These are phyloP conservation scores for Paraconiothyrium sp. DNA, from an alignment of 2,329 filamentous ascomycete genomes.

Conservation along the genomic window DNA sequence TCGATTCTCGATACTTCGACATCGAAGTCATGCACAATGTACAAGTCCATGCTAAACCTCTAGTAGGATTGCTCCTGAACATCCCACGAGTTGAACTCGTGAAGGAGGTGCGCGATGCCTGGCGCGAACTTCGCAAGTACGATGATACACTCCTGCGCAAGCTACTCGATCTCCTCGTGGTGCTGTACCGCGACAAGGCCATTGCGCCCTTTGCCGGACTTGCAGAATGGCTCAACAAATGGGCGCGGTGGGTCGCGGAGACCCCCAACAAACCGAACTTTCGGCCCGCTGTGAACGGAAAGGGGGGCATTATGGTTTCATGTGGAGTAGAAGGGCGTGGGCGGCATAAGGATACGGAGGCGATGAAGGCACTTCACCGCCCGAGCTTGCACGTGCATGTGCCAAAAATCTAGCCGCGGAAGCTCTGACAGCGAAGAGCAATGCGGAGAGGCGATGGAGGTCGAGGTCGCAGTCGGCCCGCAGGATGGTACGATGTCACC, in stretches of 20 bases:
- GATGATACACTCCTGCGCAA: not conserved
- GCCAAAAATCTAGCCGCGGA: not conserved
- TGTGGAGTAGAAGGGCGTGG: not conserved
- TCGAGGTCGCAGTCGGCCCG: not conserved
- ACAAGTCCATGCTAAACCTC: not conserved
- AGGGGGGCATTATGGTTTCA: not conserved
- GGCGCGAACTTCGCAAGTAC: not conserved
- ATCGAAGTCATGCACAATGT: not conserved
- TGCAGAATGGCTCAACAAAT: not conserved
- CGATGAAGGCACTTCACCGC: not conserved
- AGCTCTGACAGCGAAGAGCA: not conserved
- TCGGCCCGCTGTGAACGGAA: not conserved
- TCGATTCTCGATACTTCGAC: not conserved
- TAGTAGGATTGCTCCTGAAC: not conserved
- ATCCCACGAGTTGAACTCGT: not conserved
- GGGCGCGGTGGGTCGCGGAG: not conserved
- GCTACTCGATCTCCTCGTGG: no score
- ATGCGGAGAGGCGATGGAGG: not conserved
- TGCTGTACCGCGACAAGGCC: not conserved
- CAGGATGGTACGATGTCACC: not conserved
- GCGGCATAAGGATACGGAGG: not conserved
- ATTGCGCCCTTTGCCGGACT: not conserved
- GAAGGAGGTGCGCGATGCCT: not conserved
- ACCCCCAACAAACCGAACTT: not conserved
- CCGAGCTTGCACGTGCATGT: not conserved